phyloP scores from a whole-genome alignment of 2,329 filamentous ascomycete species.

The Neurospora sp. region DNA sequence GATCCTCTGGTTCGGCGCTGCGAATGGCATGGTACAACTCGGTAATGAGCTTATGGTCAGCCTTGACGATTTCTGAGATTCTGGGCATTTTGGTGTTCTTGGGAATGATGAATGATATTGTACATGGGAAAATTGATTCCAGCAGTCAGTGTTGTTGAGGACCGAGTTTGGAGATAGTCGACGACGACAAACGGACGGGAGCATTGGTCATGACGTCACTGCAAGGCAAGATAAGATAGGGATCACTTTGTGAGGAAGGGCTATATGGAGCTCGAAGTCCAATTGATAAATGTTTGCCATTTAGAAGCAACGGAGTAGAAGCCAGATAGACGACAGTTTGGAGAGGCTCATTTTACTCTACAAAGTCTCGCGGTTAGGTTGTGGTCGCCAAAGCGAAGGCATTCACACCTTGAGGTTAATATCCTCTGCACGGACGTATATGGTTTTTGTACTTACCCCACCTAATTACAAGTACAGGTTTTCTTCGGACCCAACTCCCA shows the following conservation, averaged over 20 bases:
- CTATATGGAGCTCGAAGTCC: neutral
- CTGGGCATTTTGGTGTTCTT: constrained; percentile 10
- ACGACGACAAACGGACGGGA: neutral
- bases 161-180: neutral
- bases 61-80: constrained; percentile 14
- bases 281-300: neutral
- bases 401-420: too few species aligned
- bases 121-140: neutral
- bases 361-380: too few species aligned
- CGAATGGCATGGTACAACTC: constrained; percentile 9
- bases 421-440: too few species aligned
- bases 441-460: too few species aligned
- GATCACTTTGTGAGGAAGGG: too few species aligned
- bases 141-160: neutral
- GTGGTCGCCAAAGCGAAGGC: too few species aligned
- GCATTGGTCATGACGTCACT: neutral
- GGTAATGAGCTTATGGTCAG: constrained; percentile 13
- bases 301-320: too few species aligned
- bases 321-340: too few species aligned
- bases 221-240: neutral
- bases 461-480: too few species aligned
- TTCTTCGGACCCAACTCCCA: too few species aligned
- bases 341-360: too few species aligned
- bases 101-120: neutral
- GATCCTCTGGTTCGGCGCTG: constrained; percentile 9